Conservation (phyloP, 2,329 filamentous ascomycete genomes). For the Cytospora mali region DNA sequence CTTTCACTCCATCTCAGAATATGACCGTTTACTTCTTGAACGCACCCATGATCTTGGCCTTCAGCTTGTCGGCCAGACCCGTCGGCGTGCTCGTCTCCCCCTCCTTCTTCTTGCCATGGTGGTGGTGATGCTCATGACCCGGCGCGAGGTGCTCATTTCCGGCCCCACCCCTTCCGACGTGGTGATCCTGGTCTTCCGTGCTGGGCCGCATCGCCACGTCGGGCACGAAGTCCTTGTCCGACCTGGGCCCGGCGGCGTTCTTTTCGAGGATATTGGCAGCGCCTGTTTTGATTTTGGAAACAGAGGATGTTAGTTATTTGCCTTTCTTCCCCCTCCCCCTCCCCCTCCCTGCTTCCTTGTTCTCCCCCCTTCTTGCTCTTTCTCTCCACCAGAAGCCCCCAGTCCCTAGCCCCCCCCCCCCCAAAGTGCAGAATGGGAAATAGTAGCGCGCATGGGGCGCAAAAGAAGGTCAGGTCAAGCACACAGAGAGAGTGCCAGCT, state of each 20-base stretch:
- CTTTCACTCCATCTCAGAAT: too few species aligned
- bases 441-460: too few species aligned
- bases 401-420: too few species aligned
- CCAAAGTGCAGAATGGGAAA: too few species aligned
- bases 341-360: too few species aligned
- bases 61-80: conserved; percentile 59
- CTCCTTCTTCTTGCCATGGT: conserved; percentile 30
- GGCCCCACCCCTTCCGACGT: conserved; percentile 62
- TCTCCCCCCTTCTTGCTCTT: too few species aligned
- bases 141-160: conserved; percentile 54
- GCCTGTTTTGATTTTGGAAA: conserved; percentile 41
- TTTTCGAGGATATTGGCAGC: conserved; percentile 62
- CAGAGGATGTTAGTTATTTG: background rate
- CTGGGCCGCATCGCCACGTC: conserved; percentile 53
- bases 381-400: too few species aligned
- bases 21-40: conserved; percentile 51
- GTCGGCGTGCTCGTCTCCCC: conserved; percentile 38
- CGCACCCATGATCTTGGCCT: conserved; percentile 54
- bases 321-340: background rate
- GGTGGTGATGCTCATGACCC: conserved; percentile 30
- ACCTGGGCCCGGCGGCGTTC: conserved; percentile 43
- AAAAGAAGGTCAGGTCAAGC: too few species aligned
- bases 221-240: conserved; percentile 56
- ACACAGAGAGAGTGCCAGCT: too few species aligned
- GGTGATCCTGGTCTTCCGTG: conserved; percentile 53